Conservation (phyloP, 1,284 basidiomycete genomes). For the Xerocomus minutiporus region DNA sequence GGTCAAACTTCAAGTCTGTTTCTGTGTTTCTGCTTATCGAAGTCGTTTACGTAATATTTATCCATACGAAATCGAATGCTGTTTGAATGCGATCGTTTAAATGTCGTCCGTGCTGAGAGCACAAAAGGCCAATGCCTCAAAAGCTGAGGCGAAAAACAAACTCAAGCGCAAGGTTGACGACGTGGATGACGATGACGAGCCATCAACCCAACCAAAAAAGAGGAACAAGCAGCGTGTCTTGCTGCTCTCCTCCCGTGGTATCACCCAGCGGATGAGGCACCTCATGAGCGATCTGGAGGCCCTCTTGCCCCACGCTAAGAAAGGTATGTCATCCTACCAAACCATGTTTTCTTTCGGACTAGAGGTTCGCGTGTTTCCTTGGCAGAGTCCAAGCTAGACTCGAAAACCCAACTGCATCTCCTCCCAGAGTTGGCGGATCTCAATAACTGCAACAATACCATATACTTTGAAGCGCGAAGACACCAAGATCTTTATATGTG, state of each 20-base stretch:
- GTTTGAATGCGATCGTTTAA: background rate
- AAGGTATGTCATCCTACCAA: constrained; percentile 55
- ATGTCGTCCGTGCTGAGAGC: constrained; percentile 70
- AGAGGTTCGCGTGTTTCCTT: background rate
- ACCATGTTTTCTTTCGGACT: background rate
- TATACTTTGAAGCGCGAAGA: constrained; percentile 95
- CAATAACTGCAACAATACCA: constrained; percentile 95
- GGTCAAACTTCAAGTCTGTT: background rate
- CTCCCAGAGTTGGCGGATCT: constrained; percentile 97
- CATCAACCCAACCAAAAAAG: constrained; percentile 44
- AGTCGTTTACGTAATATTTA: constrained; percentile 19
- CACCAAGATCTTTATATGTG: constrained; percentile 97
- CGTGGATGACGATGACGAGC: constrained; percentile 50
- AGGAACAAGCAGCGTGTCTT: constrained; percentile 87
- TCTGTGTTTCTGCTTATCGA: constrained; percentile 2
- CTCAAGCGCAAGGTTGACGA: constrained; percentile 64
- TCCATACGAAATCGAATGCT: background rate
- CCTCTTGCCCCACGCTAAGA: constrained; percentile 93
- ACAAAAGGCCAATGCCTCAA: constrained; percentile 55
- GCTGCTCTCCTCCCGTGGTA: constrained; percentile 88
- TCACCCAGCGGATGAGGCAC: constrained; percentile 96
- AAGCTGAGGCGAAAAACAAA: constrained; percentile 43
- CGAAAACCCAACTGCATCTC: constrained; percentile 91
- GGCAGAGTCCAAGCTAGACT: constrained; percentile 92
- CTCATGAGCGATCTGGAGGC: constrained; percentile 93